phyloP scores from a whole-genome alignment of 805 yeast species.

The Ogataea pilisensis region DNA sequence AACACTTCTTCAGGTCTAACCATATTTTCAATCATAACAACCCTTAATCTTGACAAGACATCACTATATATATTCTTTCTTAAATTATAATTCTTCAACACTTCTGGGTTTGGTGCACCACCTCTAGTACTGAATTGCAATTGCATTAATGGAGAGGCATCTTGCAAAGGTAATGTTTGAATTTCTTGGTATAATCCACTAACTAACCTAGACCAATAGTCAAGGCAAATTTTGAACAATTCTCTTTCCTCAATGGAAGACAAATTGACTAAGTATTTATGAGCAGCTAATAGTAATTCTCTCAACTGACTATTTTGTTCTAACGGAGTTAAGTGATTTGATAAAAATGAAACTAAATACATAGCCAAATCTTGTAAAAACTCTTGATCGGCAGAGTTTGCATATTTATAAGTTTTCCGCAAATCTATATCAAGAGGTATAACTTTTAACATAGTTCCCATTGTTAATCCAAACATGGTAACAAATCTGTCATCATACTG shows the following conservation, averaged over 20 bases:
- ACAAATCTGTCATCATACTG: conserved; percentile 56
- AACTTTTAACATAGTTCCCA: conserved; percentile 63
- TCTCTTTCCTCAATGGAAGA: conserved; percentile 94
- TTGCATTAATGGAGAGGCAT: conserved; percentile 74
- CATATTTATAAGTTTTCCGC: conserved; percentile 64
- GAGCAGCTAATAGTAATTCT: conserved; percentile 65
- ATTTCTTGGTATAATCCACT: conserved; percentile 78
- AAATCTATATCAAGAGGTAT: conserved; percentile 74
- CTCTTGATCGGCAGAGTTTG: conserved; percentile 82
- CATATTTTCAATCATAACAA: conserved; percentile 96
- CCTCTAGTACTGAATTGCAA: conserved; percentile 46
- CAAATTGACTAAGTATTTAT: conserved; percentile 75
- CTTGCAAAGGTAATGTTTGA: conserved; percentile 69
- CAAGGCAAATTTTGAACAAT: conserved; percentile 90
- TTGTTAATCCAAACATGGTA: conserved; percentile 63
- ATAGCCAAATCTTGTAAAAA: conserved; percentile 93
- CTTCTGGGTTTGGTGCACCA: conserved; percentile 84
- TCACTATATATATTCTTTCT: conserved; percentile 82
- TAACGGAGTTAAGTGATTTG: conserved; percentile 63
- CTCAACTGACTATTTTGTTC: conserved; percentile 50
- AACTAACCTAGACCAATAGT: conserved; percentile 91
- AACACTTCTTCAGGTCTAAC: conserved; percentile 98
- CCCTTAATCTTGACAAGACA: conserved; percentile 75
- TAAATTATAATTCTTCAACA: conserved; percentile 72
- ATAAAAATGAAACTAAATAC: conserved; percentile 80